phyloP scores from a whole-genome alignment of 2,329 filamentous ascomycete species.

The Coniochaeta sp. region DNA sequence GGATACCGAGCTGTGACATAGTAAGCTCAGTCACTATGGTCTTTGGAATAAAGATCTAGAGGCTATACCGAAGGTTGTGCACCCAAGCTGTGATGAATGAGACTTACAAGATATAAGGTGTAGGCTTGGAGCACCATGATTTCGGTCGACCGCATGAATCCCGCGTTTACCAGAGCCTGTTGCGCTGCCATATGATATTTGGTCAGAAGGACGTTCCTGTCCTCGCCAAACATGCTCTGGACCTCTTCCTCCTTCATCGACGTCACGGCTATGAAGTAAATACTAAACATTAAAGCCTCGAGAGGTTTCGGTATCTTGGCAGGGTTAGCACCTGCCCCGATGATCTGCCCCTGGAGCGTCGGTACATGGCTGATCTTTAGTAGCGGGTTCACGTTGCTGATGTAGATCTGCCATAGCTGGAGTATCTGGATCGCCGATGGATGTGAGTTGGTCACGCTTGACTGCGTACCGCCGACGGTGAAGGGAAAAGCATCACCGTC shows the following conservation, averaged over 20 bases:
- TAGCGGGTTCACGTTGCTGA: constrained; percentile 62
- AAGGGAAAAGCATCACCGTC: constrained; percentile 51
- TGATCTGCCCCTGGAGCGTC: constrained; percentile 55
- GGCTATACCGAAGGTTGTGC: neutral
- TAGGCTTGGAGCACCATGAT: constrained; percentile 60
- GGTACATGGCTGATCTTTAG: constrained; percentile 62
- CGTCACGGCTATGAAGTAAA: constrained; percentile 51
- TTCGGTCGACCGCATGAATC: constrained; percentile 60
- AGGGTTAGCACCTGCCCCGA: constrained; percentile 51
- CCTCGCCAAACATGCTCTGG: constrained; percentile 40
- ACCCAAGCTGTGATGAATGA: constrained; percentile 1
- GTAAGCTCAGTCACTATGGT: neutral
- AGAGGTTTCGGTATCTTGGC: constrained; percentile 46
- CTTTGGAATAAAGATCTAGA: neutral
- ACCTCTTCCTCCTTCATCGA: constrained; percentile 50
- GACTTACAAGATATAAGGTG: constrained; percentile 56
- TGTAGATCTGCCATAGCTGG: constrained; percentile 61
- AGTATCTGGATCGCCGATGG: constrained; percentile 52
- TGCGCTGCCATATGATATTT: constrained; percentile 52
- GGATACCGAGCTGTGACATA: constrained; percentile 40
- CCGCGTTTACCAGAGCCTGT: constrained; percentile 58
- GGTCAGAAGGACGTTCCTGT: constrained; percentile 40
- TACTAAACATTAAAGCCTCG: constrained; percentile 61
- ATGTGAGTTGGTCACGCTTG: constrained; percentile 38
- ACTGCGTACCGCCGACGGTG: constrained; percentile 36